Conservation (phyloP, 805 yeast genomes). For the Candida pseudofarinosa region DNA sequence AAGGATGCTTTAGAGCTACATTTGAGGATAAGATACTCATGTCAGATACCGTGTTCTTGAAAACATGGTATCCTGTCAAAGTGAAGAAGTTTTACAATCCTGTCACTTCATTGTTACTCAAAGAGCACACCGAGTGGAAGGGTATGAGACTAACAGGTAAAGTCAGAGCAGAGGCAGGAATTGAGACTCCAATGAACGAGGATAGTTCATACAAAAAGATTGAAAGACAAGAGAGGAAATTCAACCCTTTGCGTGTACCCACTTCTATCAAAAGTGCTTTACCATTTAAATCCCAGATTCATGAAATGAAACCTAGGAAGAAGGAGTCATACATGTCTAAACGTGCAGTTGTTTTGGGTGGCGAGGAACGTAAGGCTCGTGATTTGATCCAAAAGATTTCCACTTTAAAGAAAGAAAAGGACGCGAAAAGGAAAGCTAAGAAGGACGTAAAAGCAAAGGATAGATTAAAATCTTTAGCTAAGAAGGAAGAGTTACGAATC, state of each 20-base stretch:
- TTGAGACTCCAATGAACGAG: constrained; percentile 56
- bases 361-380: constrained; percentile 91
- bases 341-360: constrained; percentile 90
- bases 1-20: constrained; percentile 93
- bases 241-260: constrained; percentile 87
- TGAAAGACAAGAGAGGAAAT: constrained; percentile 78
- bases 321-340: constrained; percentile 76
- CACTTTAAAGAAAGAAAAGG: constrained; percentile 83
- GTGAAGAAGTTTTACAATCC: constrained; percentile 93
- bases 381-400: constrained; percentile 82
- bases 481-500: constrained; percentile 60
- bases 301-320: constrained; percentile 82
- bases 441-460: constrained; percentile 74
- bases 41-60: constrained; percentile 83
- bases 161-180: constrained; percentile 70
- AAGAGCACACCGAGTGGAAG: constrained; percentile 81
- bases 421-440: constrained; percentile 66
- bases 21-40: constrained; percentile 92
- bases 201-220: constrained; percentile 61
- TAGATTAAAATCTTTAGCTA: constrained; percentile 70
- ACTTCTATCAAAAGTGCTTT: constrained; percentile 66
- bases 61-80: constrained; percentile 96
- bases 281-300: constrained; percentile 91
- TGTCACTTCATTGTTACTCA: constrained; percentile 80
- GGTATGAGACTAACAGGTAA: constrained; percentile 97